Evolutionary conservation across 2,329 filamentous ascomycete genomes (phyloP).

Genomic region (Ceratocystis eucalypticola): DNA sequence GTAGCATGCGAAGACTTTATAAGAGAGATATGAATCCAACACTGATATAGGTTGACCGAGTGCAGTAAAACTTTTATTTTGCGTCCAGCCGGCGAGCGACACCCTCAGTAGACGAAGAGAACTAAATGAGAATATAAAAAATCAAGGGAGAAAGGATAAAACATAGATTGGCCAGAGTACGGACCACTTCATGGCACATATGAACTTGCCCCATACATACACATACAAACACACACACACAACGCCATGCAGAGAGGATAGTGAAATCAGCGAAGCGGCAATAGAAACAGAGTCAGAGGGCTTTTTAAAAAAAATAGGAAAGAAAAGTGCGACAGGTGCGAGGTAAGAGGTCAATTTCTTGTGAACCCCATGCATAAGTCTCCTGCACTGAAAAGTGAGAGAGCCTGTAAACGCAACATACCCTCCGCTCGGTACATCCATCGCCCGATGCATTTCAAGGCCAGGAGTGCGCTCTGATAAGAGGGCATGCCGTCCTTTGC

Average conservation of each 20-base stretch:
- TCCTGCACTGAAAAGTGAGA: too few relatives aligned
- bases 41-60: background rate
- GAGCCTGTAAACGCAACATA: too few relatives aligned
- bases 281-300: background rate
- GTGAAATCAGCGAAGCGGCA: background rate
- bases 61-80: background rate
- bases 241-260: conserved; percentile 10
- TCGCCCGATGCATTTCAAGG: background rate
- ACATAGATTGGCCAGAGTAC: background rate
- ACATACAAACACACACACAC: conserved; percentile 4
- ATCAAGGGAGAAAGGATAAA: background rate
- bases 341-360: too few relatives aligned
- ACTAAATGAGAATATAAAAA: background rate
- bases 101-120: background rate
- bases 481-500: conserved; percentile 7
- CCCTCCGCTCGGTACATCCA: too few relatives aligned
- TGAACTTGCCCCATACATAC: conserved; percentile 5
- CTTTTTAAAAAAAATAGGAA: background rate
- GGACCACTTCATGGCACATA: background rate
- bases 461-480: background rate
- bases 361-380: too few relatives aligned
- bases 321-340: background rate
- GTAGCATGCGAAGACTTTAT: too few relatives aligned
- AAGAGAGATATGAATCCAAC: background rate
- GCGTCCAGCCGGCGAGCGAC: background rate